These are phyloP conservation scores for Pythium sukuiense DNA, from an alignment of 352 stramenopile genomes.

Conservation along the genomic window DNA sequence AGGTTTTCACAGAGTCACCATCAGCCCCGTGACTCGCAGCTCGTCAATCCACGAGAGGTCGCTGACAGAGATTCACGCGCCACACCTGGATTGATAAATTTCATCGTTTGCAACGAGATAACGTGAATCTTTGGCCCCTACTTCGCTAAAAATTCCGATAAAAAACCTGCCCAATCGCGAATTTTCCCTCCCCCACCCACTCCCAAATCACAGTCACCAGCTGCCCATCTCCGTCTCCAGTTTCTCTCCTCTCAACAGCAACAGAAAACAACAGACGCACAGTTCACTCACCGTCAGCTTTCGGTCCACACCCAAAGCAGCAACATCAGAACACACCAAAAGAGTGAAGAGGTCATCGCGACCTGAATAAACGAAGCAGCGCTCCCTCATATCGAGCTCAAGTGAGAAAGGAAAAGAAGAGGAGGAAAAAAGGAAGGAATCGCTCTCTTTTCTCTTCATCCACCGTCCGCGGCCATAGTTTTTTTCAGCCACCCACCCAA, in stretches of 20 bases:
- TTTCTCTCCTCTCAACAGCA: conserved; percentile 22
- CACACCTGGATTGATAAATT: neutral
- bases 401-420: neutral
- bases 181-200: neutral
- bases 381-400: neutral
- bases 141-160: neutral
- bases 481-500: conserved; percentile 3
- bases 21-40: neutral
- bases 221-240: conserved; percentile 2
- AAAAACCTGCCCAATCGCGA: neutral
- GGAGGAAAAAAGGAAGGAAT: conserved; percentile 1
- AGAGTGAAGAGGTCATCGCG: neutral
- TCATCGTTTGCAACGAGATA: neutral
- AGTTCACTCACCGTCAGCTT: neutral
- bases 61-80: neutral
- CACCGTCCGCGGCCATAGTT: neutral
- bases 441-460: neutral
- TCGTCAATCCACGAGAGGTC: neutral
- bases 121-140: neutral
- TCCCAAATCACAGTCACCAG: neutral
- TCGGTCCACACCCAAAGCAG: neutral
- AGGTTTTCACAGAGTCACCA: neutral
- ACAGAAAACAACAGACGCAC: conserved; percentile 35
- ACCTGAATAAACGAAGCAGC: neutral
- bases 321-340: neutral